Evolutionary conservation across 305 asterid genomes (phyloP).

Genomic region (Salvia sclarea): DNA sequence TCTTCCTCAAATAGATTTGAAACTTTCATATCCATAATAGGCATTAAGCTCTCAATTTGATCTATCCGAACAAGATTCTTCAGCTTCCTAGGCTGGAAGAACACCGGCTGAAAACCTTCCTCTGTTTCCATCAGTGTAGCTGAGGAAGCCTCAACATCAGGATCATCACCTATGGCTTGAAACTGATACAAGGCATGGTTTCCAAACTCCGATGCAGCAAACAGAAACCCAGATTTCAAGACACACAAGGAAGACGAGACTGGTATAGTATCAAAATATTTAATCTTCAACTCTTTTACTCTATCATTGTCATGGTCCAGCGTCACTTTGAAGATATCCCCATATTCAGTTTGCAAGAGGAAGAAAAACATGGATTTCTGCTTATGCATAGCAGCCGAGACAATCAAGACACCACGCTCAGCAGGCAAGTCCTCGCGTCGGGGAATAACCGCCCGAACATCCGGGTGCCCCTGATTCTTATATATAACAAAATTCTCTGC

Average conservation of each 20-base stretch:
- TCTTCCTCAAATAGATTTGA: conserved; percentile 89
- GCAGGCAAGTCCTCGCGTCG: conserved; percentile 94
- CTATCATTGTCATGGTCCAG: conserved; percentile 83
- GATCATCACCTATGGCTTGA: conserved; percentile 92
- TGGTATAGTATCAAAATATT: conserved; percentile 95
- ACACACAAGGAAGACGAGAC: conserved; percentile 91
- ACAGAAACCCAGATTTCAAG: conserved; percentile 88
- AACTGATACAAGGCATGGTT: conserved; percentile 95
- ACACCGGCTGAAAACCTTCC: conserved; percentile 92
- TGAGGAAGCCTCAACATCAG: conserved; percentile 94
- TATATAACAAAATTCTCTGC: conserved; percentile 95
- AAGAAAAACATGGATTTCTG: conserved; percentile 98
- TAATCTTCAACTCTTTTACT: conserved; percentile 86
- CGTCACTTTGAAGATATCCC: conserved; percentile 87
- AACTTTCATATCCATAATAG: conserved; percentile 93
- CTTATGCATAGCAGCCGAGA: conserved; percentile 89
- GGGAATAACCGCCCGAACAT: conserved; percentile 93
- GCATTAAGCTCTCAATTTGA: conserved; percentile 94
- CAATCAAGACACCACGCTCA: conserved; percentile 95
- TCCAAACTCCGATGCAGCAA: conserved; percentile 99
- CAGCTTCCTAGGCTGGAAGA: conserved; percentile 93
- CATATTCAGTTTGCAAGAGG: conserved; percentile 95
- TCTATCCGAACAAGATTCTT: conserved; percentile 90
- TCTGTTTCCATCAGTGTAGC: conserved; percentile 93
- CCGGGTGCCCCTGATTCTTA: conserved; percentile 94